Base-by-base conservation (phyloP, 768 basidiomycete genomes). In the Suillus variegatus region DNA sequence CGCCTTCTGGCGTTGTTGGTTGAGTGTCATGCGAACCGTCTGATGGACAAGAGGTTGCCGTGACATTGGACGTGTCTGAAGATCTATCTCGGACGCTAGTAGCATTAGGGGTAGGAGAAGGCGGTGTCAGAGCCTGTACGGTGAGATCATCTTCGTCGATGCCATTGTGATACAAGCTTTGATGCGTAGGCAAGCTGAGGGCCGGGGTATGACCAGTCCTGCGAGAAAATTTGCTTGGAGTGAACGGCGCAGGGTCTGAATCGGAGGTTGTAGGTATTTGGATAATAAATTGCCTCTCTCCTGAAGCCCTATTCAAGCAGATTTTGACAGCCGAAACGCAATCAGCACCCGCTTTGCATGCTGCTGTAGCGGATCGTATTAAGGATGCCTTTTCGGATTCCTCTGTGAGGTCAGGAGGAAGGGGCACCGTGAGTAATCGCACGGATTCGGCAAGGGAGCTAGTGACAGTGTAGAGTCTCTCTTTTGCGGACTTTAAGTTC, bases 381-480 rank as follows among this genome's bases (percentile, higher is more conserved):
- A 97, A 77, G 1, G 82, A 80, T 62, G 85, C 83, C 76, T 93
- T 94, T 75, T 96, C 93, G 58, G 88, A 85, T 68, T 98, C 96
- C 78, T 95, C 93, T 51, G 86, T 84, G 72, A 85, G 78, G 44
- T 77, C 77, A 56, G 76, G 72, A 35, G 77, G 77, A 16, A 82
- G 80, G 3, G 81, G 77, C 20, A 81, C 77, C 10, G 93, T 92
- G 46, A 97, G 85, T 61, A 87, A 80, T 64, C 94, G 88, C 28
- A 97, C 92, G 6, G 93, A 89, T 71, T 96, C 91, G 62, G 95
- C 95, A 57, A 99, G 82, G n/a, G 86, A 82, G 66, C 88, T 91
- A 4, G 94, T 95, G 52, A 92, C 89, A 64, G 87, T 87, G 77
- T 95, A 98, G 44, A 99, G 79, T 16, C 87, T 85, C 68, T 92